Conservation (phyloP, 2,329 filamentous ascomycete species). For the Lasiodiplodia sp. region DNA sequence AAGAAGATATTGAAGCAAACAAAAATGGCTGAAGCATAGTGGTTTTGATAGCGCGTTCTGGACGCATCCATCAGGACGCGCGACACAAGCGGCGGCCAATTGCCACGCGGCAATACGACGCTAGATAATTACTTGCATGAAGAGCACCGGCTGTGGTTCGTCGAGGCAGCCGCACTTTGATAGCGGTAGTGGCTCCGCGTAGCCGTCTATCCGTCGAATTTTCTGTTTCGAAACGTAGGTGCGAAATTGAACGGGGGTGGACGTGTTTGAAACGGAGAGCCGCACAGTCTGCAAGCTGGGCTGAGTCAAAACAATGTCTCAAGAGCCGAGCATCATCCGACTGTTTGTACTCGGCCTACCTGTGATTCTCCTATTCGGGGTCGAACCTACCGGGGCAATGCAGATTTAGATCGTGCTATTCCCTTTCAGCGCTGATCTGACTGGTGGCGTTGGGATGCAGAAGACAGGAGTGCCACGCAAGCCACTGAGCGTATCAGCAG, state of each 20-base stretch:
- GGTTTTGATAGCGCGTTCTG: neutral
- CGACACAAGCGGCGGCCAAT: neutral
- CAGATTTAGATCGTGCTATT: no score
- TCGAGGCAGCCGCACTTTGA: neutral
- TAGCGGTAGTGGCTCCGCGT: constrained; percentile 3
- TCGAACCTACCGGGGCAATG: neutral
- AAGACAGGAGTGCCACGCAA: constrained; percentile 1
- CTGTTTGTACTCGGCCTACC: neutral
- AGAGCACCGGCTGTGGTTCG: neutral
- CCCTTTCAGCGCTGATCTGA: neutral
- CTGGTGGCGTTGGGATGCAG: neutral
- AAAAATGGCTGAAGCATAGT: neutral
- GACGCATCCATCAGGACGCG: neutral
- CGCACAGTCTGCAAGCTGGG: constrained; percentile 4
- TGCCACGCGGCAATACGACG: constrained; percentile 9
- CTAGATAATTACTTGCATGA: constrained; percentile 20
- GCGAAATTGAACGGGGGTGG: neutral
- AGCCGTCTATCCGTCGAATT: neutral
- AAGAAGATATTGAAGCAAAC: neutral
- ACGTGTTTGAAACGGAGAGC: neutral
- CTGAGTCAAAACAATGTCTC: neutral
- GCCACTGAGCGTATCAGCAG: neutral
- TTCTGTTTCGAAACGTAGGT: constrained; percentile 5
- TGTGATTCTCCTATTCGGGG: neutral
- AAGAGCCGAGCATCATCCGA: constrained; percentile 4